Percentiles rank a stretch among this genome's conserved stretches.
These are phyloP conservation scores for Arthroderma uncinatum DNA, from an alignment of 2,329 filamentous ascomycete genomes.

Conservation along the genomic window DNA sequence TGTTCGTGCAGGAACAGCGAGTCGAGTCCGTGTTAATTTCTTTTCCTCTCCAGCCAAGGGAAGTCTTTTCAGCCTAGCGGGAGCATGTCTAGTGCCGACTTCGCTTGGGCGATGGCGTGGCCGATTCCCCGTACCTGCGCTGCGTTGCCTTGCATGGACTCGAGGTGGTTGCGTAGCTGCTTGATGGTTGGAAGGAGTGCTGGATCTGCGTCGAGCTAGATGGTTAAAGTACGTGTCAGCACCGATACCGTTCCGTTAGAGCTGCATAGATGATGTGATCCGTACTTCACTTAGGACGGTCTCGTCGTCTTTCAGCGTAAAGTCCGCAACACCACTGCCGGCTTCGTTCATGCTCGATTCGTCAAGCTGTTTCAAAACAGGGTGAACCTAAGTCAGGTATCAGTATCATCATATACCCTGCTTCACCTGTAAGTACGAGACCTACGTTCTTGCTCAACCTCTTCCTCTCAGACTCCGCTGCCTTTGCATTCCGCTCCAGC, in stretches of 20 bases:
- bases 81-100: slow-evolving; percentile 13
- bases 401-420: neutral
- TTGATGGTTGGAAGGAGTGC: slow-evolving; percentile 28
- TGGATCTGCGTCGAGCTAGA: slow-evolving; percentile 23
- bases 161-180: slow-evolving; percentile 34
- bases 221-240: neutral
- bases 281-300: slow-evolving; percentile 8
- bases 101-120: slow-evolving; percentile 29
- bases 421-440: no score
- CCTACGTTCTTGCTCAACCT: slow-evolving; percentile 33
- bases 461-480: slow-evolving; percentile 29
- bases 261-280: slow-evolving; percentile 9
- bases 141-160: slow-evolving; percentile 35
- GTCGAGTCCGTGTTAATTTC: no score
- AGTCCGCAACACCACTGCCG: slow-evolving; percentile 17
- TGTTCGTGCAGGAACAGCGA: neutral
- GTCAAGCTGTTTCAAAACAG: slow-evolving; percentile 29
- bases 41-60: neutral
- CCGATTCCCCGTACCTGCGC: slow-evolving; percentile 28
- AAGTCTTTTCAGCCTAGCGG: slow-evolving; percentile 12
- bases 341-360: slow-evolving; percentile 14
- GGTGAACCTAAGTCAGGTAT: slow-evolving; percentile 22
- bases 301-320: slow-evolving; percentile 14
- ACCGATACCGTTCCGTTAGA: neutral
- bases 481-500: slow-evolving; percentile 35